phyloP scores from a whole-genome alignment of 352 stramenopile genomes.

The Phytopythium helicoides region DNA sequence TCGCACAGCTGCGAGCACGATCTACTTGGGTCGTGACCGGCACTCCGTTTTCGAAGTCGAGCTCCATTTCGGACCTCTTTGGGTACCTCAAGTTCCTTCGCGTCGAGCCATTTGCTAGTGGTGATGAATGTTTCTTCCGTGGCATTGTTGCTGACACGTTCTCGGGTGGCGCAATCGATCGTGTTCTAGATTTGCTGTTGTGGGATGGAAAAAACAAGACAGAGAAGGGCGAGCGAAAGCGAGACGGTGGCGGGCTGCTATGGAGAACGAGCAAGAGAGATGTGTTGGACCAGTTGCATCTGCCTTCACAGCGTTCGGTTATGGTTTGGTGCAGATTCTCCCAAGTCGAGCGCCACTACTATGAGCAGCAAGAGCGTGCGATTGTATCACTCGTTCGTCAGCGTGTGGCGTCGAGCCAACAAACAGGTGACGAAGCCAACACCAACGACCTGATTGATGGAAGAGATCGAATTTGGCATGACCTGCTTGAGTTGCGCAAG shows the following conservation, averaged over 20 bases:
- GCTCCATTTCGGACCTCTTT: conserved; percentile 76
- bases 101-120: conserved; percentile 20
- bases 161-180: conserved; percentile 30
- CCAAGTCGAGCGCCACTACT: conserved; percentile 77
- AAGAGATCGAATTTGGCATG: conserved; percentile 50
- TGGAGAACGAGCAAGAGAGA: conserved; percentile 80
- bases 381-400: conserved; percentile 43
- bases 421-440: conserved; percentile 1
- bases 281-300: conserved; percentile 58
- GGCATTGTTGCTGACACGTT: conserved; percentile 35
- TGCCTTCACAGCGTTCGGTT: conserved; percentile 57
- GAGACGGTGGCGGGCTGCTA: conserved; percentile 36
- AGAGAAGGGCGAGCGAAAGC: neutral
- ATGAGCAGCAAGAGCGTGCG: conserved; percentile 61
- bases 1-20: conserved; percentile 56
- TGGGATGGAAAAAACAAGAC: conserved; percentile 23
- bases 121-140: conserved; percentile 31
- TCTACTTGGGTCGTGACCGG: conserved; percentile 89
- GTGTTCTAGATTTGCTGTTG: conserved; percentile 48
- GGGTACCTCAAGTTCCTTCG: conserved; percentile 77
- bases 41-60: conserved; percentile 70
- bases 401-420: conserved; percentile 5
- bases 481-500: conserved; percentile 83
- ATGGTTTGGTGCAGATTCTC: conserved; percentile 69
- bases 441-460: conserved; percentile 27